Percentiles rank a stretch among this genome's conserved stretches.
Evolutionary conservation across 495 filamentous ascomycete genomes (phyloP).

Genomic region (Penicillium cinerascens): DNA sequence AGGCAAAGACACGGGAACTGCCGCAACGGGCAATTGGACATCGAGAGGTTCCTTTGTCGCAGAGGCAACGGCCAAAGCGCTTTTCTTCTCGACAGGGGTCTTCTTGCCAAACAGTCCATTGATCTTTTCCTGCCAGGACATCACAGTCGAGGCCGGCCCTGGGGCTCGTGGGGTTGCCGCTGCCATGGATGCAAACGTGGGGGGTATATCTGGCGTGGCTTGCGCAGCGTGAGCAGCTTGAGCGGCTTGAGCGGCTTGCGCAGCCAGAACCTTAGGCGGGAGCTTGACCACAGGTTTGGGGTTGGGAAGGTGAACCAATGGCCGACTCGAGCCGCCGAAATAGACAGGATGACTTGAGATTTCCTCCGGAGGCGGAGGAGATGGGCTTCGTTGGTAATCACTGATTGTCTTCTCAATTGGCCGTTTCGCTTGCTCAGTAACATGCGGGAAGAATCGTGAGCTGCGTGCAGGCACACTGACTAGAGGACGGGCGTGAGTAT

Average conservation of each 20-base stretch:
- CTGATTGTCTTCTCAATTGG: constrained; percentile 27
- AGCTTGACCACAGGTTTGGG: constrained; percentile 68
- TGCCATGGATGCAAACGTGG: constrained; percentile 56
- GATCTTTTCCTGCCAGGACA: constrained; percentile 71
- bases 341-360: constrained; percentile 66
- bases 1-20: constrained; percentile 60
- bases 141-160: constrained; percentile 24
- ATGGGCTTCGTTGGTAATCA: constrained; percentile 42
- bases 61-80: constrained; percentile 52
- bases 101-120: constrained; percentile 67
- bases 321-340: constrained; percentile 58
- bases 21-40: constrained; percentile 42
- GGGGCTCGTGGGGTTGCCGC: constrained; percentile 36
- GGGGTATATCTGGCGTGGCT: constrained; percentile 39
- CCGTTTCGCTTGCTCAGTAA: constrained; percentile 39
- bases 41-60: constrained; percentile 61
- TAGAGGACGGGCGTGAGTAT: constrained; percentile 34
- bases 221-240: constrained; percentile 41
- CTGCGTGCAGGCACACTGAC: constrained; percentile 44
- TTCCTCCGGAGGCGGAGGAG: constrained; percentile 71
- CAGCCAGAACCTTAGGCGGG: constrained; percentile 53
- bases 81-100: constrained; percentile 47
- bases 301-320: constrained; percentile 65
- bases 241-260: constrained; percentile 32
- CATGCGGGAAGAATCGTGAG: constrained; percentile 69